These are phyloP conservation scores for Taphrina deformans DNA, from an alignment of 1,139 yeast genomes.

Conservation along the genomic window DNA sequence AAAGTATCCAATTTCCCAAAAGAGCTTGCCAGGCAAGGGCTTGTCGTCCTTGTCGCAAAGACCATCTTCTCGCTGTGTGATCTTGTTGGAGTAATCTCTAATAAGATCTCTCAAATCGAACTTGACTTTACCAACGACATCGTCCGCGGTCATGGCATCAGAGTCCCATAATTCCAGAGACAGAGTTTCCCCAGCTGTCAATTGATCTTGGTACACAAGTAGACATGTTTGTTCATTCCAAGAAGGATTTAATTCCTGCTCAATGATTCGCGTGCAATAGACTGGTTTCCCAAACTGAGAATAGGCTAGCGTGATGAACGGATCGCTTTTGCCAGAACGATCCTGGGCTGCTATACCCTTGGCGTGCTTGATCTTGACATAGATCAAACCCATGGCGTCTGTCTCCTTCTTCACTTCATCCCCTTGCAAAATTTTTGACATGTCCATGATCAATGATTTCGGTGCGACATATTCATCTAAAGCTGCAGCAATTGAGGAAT, in stretches of 20 bases:
- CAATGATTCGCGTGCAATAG: constrained; percentile 34
- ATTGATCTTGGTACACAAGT: constrained; percentile 34
- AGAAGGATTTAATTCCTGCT: constrained; percentile 31
- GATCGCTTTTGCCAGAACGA: constrained; percentile 33
- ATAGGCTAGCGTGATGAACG: constrained; percentile 33
- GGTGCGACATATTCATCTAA: constrained; percentile 36
- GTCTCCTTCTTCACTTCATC: constrained; percentile 35
- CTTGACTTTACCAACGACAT: constrained; percentile 32
- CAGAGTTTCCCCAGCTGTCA: constrained; percentile 35
- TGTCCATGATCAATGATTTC: constrained; percentile 32
- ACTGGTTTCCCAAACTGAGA: constrained; percentile 33
- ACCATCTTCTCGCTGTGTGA: constrained; percentile 20
- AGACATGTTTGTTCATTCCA: constrained; percentile 35
- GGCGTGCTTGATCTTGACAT: constrained; percentile 31
- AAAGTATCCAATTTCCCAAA: constrained; percentile 33
- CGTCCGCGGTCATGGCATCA: constrained; percentile 31
- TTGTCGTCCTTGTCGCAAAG: constrained; percentile 28
- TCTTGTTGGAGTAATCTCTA: constrained; percentile 15
- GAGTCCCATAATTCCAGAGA: constrained; percentile 34
- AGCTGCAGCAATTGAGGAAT: constrained; percentile 35
- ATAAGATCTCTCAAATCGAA: constrained; percentile 32
- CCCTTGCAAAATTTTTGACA: constrained; percentile 34
- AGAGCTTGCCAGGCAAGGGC: constrained; percentile 29
- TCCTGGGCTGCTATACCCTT: constrained; percentile 34
- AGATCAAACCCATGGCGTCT: constrained; percentile 32